phyloP scores from a whole-genome alignment of 1,139 yeast species.

The Yamadazyma dendronema region DNA sequence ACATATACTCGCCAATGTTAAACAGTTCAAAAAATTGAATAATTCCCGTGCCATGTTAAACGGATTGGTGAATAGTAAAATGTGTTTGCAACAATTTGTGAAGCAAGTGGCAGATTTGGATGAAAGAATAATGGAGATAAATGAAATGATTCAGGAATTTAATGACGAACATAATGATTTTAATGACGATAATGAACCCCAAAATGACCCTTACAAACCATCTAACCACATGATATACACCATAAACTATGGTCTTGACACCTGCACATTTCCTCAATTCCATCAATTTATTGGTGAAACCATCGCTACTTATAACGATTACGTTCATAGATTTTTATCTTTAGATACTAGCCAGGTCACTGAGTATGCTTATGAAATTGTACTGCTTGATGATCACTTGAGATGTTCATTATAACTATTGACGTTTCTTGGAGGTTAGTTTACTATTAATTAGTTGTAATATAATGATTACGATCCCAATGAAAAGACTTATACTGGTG shows the following conservation, averaged over 20 bases:
- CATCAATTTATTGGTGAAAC: constrained; percentile 7
- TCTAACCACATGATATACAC: constrained; percentile 8
- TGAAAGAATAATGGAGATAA: constrained; percentile 12
- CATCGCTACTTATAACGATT: constrained; percentile 12
- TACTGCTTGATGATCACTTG: constrained; percentile 16
- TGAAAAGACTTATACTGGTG: constrained; percentile 12
- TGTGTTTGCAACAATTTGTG: constrained; percentile 12
- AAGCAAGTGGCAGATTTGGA: constrained; percentile 11
- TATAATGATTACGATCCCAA: constrained; percentile 14
- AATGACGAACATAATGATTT: constrained; percentile 5
- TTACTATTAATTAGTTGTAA: constrained; percentile 11
- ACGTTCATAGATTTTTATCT: constrained; percentile 6
- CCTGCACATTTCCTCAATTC: constrained; percentile 9
- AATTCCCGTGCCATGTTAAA: constrained; percentile 15
- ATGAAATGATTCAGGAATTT: constrained; percentile 15
- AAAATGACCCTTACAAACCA: not conserved
- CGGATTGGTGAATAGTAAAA: constrained; percentile 12
- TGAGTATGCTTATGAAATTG: constrained; percentile 13
- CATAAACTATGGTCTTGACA: constrained; percentile 10
- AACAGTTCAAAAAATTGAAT: constrained; percentile 11
- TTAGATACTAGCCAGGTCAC: constrained; percentile 6
- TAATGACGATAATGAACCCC: not conserved
- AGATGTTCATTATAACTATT: constrained; percentile 4
- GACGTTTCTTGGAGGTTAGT: constrained; percentile 2
- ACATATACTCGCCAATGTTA: constrained; percentile 14